A percentile compares a stretch with the other conserved stretches of the same genome.
phyloP scores from a whole-genome alignment of 495 filamentous ascomycete genomes.

The Thermothielavioides terrestris region DNA sequence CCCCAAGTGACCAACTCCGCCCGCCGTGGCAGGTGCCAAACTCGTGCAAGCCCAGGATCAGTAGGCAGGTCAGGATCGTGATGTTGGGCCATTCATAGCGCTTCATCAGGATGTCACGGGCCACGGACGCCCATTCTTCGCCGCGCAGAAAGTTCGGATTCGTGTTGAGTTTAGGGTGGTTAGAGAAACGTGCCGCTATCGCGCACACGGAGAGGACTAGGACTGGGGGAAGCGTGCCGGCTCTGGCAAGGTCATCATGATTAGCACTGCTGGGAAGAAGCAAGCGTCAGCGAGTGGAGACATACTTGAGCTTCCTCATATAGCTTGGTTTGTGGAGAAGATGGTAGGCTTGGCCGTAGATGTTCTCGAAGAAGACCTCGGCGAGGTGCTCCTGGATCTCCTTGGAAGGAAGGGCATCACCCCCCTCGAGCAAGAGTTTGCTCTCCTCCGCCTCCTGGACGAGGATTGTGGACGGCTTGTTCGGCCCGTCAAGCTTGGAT shows the following conservation, averaged over 20 bases:
- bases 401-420: conserved; percentile 72
- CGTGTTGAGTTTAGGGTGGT: conserved; percentile 74
- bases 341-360: conserved; percentile 93
- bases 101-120: conserved; percentile 72
- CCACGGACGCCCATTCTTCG: conserved; percentile 79
- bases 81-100: conserved; percentile 94
- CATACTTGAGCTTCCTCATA: conserved; percentile 71
- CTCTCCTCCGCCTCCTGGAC: conserved; percentile 61
- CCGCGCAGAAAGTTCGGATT: conserved; percentile 85
- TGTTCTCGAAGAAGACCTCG: conserved; percentile 90
- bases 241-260: conserved; percentile 25
- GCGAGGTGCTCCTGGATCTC: conserved; percentile 92
- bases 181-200: conserved; percentile 89
- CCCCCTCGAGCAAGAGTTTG: conserved; percentile 68
- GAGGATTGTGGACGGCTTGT: conserved; percentile 49
- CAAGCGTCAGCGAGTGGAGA: conserved; percentile 6
- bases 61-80: conserved; percentile 79
- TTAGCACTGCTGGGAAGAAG: conserved; percentile 16
- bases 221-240: conserved; percentile 63
- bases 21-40: conserved; percentile 97
- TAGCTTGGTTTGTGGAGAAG: conserved; percentile 96
- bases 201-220: conserved; percentile 87
- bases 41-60: conserved; percentile 85
- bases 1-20: conserved; percentile 88
- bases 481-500: conserved; percentile 36